Evolutionary conservation across 768 basidiomycete genomes (phyloP), one percentile per base, ranked within the genome.

Genomic region (Panaeolus papilionaceus): DNA sequence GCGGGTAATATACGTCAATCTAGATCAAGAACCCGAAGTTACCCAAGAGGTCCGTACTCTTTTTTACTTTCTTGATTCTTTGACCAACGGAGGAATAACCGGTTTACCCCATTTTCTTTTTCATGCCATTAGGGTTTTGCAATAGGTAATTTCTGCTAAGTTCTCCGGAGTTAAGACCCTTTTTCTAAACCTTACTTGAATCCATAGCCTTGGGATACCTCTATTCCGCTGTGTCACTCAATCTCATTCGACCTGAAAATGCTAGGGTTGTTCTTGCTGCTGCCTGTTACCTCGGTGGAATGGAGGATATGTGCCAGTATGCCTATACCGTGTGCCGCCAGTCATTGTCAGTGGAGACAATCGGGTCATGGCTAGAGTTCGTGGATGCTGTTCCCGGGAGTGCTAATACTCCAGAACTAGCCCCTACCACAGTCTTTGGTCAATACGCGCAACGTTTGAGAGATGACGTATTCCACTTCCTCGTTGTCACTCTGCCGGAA

Each of bases 191-290:
- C 44, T 47, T 66, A 66, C 76, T 68, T 70, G 69, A 64, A 68
- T 62, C 70, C 64, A 61, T 69, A 92, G 92, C 93, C 62, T 83
- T 95, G 67, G 93, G 92, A 63, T 93, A 92, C 79, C 86, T 92
- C 62, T 93, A 93, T 78, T 94, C 92, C 62, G 86, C 88, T 67
- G 81, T 89, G 68, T 91, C 92, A 62, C 78, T 93, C 71, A 86
- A 81, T 74, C 79, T 89, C 68, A 84, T 96, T 71, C 86, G 85
- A 73, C 86, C 92, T 63, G 86, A 89, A 74, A 96, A 96, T 79
- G 92, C 94, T 66, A 89, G 94, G 75, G 90, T 89, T 20, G 92
- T 95, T 44, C 88, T 97, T 62, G 93, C 94, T 58, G 92, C 94
- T 54, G 92, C 91, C 14, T 93, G 90, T 78, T 82, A 95, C 39